Percentiles rank a stretch among this genome's conserved stretches.
Conservation (phyloP, 73 alveolate species). For the Loxodes magnus region DNA sequence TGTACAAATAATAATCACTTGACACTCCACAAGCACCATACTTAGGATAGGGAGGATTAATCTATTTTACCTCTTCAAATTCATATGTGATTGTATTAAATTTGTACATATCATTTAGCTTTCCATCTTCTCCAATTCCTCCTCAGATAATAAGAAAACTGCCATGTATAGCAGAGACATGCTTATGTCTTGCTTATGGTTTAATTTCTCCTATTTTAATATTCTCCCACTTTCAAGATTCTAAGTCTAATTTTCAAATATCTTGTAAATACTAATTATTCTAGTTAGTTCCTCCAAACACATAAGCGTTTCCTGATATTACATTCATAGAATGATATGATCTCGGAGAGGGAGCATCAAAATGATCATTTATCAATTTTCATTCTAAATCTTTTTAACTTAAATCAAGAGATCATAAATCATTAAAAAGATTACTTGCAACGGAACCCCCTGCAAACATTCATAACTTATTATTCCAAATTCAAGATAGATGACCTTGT, state of each 20-base stretch:
- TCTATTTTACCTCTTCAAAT: neutral
- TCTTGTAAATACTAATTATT: no score
- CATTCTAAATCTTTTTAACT: no score
- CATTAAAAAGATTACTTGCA: no score
- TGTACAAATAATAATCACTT: neutral
- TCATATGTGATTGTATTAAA: neutral
- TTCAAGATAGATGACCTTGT: no score
- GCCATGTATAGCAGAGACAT: neutral
- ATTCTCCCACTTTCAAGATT: neutral
- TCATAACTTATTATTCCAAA: no score
- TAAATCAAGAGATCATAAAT: no score
- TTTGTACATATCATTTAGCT: neutral
- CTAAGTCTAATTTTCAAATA: neutral
- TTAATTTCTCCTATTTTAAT: neutral
- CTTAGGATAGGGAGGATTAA: neutral
- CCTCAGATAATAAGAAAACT: neutral
- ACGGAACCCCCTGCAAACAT: no score
- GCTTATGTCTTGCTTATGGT: neutral
- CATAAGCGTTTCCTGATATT: no score
- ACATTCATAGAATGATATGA: no score
- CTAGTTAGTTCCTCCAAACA: no score
- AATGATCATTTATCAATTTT: no score
- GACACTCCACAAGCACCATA: neutral
- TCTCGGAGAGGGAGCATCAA: no score
- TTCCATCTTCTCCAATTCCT: neutral